Percentiles rank a stretch among this genome's conserved stretches.
phyloP scores from a whole-genome alignment of 2,329 filamentous ascomycete species.

The Microthyrium microscopicum region DNA sequence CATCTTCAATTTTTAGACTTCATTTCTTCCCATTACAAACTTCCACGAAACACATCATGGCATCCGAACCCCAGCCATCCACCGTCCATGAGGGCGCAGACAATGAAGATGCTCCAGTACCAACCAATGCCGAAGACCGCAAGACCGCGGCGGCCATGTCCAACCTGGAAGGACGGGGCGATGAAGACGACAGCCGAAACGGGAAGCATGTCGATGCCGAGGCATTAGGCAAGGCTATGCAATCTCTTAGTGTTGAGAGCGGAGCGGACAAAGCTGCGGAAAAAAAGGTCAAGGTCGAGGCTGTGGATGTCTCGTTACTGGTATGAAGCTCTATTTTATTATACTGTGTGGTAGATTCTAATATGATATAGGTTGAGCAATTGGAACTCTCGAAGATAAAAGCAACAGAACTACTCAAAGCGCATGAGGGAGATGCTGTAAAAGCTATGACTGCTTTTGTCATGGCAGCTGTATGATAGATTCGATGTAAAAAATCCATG shows the following conservation, averaged over 20 bases:
- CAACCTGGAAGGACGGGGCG: constrained; percentile 42
- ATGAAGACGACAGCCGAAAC: constrained; percentile 12
- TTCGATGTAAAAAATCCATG: no score
- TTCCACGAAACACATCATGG: constrained; percentile 29
- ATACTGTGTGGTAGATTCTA: constrained; percentile 10
- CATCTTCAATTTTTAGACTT: background rate
- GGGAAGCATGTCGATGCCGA: constrained; percentile 47
- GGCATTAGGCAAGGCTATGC: constrained; percentile 56
- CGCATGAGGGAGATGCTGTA: constrained; percentile 52
- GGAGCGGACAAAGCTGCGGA: constrained; percentile 19
- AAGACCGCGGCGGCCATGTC: constrained; percentile 61
- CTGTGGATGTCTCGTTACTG: constrained; percentile 52
- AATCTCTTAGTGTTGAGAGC: constrained; percentile 35
- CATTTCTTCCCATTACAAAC: background rate
- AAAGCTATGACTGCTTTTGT: constrained; percentile 49
- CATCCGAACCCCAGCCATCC: constrained; percentile 41
- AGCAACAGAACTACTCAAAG: constrained; percentile 58
- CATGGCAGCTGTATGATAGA: constrained; percentile 12
- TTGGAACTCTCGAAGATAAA: constrained; percentile 55
- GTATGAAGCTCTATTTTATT: constrained; percentile 27
- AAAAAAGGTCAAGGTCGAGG: constrained; percentile 51
- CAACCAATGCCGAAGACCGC: constrained; percentile 54
- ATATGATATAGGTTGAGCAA: constrained; percentile 41
- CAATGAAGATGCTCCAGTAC: constrained; percentile 31
- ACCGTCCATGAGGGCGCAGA: constrained; percentile 43